phyloP scores from a whole-genome alignment of 2,329 filamentous ascomycete species.

The Pseudogymnoascus sp. region DNA sequence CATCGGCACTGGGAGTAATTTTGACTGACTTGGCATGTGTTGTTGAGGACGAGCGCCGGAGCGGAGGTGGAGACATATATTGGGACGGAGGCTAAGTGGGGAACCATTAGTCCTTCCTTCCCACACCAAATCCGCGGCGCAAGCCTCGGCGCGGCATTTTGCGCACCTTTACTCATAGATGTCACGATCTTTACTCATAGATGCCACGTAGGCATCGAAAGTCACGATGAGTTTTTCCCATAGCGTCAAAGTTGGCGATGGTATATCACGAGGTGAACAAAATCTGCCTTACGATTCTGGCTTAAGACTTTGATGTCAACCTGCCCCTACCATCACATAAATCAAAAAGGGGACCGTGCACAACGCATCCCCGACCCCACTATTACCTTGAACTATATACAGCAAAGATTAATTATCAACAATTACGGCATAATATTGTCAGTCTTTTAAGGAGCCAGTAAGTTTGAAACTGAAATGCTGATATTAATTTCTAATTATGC shows the following conservation, averaged over 20 bases:
- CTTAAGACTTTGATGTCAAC: not conserved
- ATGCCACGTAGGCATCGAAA: not conserved
- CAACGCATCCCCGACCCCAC: not conserved
- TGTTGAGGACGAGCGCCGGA: not conserved
- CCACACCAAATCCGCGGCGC: too few species aligned
- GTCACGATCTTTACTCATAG: not conserved
- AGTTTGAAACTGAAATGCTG: not conserved
- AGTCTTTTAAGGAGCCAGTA: not conserved
- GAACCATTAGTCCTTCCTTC: not conserved
- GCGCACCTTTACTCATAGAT: not conserved
- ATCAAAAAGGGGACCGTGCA: not conserved
- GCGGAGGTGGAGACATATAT: slow-evolving; percentile 1
- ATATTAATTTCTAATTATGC: not conserved
- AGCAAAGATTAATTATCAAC: not conserved
- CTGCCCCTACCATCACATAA: not conserved
- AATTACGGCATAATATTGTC: not conserved
- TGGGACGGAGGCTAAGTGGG: not conserved
- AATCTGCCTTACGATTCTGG: not conserved
- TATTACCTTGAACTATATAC: not conserved
- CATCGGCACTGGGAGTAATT: not conserved
- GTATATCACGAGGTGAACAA: not conserved
- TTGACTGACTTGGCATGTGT: not conserved
- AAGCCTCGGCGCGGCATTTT: too few species aligned
- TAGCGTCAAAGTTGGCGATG: not conserved
- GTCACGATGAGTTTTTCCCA: not conserved